phyloP scores from a whole-genome alignment of 495 filamentous ascomycete species.

The Talaromyces borbonicus region DNA sequence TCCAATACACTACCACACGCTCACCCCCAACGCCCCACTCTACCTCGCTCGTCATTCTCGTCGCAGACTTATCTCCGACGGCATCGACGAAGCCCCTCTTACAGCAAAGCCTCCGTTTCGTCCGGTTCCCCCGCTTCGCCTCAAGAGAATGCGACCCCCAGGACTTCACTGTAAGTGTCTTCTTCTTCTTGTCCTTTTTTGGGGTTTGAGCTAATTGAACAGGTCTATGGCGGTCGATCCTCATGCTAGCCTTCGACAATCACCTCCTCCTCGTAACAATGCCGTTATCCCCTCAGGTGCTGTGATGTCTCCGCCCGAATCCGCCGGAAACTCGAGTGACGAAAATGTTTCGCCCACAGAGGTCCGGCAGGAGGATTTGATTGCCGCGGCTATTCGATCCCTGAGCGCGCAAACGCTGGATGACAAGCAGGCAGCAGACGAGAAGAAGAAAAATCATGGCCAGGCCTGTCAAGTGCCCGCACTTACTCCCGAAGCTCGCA shows the following conservation, averaged over 20 bases:
- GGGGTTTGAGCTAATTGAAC: constrained; percentile 11
- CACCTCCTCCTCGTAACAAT: constrained; percentile 65
- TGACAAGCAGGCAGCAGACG: constrained; percentile 28
- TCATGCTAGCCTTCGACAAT: constrained; percentile 58
- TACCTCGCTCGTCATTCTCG: constrained; percentile 70
- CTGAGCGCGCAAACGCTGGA: constrained; percentile 50
- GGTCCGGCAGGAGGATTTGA: constrained; percentile 58
- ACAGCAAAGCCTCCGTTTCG: constrained; percentile 27
- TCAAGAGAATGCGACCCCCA: constrained; percentile 15
- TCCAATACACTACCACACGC: constrained; percentile 26
- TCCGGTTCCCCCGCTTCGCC: too few relatives aligned
- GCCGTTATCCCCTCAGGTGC: constrained; percentile 67
- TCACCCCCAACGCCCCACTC: constrained; percentile 36
- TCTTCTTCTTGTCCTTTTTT: not conserved
- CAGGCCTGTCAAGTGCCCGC: constrained; percentile 15
- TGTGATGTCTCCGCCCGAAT: constrained; percentile 82
- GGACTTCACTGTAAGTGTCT: constrained; percentile 17
- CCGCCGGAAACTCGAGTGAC: constrained; percentile 65
- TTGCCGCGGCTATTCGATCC: constrained; percentile 72
- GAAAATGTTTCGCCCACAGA: constrained; percentile 56
- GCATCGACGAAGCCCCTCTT: constrained; percentile 55
- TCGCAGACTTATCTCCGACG: constrained; percentile 56
- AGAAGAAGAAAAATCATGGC: constrained; percentile 26
- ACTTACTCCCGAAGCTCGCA: constrained; percentile 41
- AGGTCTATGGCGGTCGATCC: constrained; percentile 39